Percentiles rank a stretch among this genome's conserved stretches.
Evolutionary conservation across 176 grass and related monocot species (phyloP).

Genomic region (Rhynchospora pubera): DNA sequence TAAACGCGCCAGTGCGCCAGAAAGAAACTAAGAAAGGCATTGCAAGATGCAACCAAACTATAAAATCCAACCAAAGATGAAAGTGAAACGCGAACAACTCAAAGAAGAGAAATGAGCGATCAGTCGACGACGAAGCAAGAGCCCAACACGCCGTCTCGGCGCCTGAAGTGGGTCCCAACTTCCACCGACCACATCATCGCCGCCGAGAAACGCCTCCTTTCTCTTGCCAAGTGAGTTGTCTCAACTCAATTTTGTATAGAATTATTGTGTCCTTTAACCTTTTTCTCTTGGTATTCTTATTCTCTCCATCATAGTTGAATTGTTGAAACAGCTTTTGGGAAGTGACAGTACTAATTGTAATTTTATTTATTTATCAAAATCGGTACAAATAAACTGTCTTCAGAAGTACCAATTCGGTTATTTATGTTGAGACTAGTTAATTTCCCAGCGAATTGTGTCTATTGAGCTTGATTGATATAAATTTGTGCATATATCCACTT

Average conservation of each 20-base stretch:
- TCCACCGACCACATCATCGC: conserved; percentile 40
- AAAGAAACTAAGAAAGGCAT: neutral
- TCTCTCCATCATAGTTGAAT: neutral
- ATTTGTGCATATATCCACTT: neutral
- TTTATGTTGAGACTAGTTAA: neutral
- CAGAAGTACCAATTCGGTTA: neutral
- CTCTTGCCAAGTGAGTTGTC: conserved; percentile 27
- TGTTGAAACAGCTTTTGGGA: neutral
- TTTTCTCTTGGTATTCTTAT: neutral
- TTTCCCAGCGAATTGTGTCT: neutral
- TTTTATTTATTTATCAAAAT: neutral
- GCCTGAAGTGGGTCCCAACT: conserved; percentile 33
- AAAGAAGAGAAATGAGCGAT: conserved; percentile 29
- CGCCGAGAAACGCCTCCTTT: conserved; percentile 39
- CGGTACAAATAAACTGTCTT: neutral
- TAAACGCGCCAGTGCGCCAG: neutral
- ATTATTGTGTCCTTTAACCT: neutral
- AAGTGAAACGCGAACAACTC: neutral
- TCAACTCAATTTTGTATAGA: neutral
- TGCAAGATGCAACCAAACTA: neutral
- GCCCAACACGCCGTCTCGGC: neutral
- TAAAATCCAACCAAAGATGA: neutral
- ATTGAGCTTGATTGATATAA: neutral
- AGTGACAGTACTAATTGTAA: neutral
- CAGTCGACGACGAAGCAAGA: neutral